Percentiles rank a stretch among this genome's conserved stretches.
These are phyloP conservation scores for Aspergillus piperis DNA, from an alignment of 2,329 filamentous ascomycete genomes.

Conservation along the genomic window DNA sequence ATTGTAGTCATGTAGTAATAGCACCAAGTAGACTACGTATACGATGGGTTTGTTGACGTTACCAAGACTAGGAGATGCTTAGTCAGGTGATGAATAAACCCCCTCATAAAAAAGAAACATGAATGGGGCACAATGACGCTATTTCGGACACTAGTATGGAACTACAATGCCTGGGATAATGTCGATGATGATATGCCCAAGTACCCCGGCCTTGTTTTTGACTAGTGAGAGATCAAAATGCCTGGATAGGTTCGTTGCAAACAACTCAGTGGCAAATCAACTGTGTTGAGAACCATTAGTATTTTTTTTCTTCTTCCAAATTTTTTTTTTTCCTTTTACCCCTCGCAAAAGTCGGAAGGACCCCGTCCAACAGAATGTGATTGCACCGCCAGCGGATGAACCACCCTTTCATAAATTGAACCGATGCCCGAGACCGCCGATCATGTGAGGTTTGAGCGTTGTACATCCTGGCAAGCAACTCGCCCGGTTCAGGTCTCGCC, in stretches of 20 bases:
- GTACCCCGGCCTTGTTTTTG: neutral
- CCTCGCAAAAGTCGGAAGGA: neutral
- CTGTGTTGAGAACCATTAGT: neutral
- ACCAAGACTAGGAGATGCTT: neutral
- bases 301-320: neutral
- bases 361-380: conserved; percentile 2
- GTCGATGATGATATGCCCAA: neutral
- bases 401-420: conserved; percentile 18
- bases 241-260: neutral
- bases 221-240: neutral
- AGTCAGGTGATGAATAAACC: neutral
- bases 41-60: neutral
- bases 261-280: neutral
- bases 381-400: conserved; percentile 11
- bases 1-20: neutral
- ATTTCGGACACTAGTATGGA: neutral
- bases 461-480: conserved; percentile 1
- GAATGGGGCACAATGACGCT: conserved; percentile 1
- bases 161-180: neutral
- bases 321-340: neutral
- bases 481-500: conserved; percentile 9
- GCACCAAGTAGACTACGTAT: no score
- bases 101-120: neutral
- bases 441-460: conserved; percentile 26
- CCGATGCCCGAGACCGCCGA: conserved; percentile 21